phyloP scores from a whole-genome alignment of 1,284 basidiomycete genomes.

The Cutaneotrichosporon arboriforme region DNA sequence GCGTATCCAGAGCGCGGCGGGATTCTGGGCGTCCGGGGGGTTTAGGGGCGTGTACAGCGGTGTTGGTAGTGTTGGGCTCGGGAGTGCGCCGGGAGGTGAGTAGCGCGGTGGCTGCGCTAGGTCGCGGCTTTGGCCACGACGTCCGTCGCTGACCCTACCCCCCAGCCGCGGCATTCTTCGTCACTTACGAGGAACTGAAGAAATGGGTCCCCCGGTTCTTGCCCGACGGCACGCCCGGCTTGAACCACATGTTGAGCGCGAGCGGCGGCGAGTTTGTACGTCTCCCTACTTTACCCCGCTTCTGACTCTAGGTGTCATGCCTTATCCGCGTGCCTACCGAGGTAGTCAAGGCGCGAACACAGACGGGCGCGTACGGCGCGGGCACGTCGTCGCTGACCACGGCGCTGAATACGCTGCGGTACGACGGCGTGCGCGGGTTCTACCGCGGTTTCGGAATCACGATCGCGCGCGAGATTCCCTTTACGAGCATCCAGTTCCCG shows the following conservation, averaged over 20 bases:
- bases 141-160: conserved; percentile 7
- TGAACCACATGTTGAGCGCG: conserved; percentile 76
- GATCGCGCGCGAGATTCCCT: conserved; percentile 82
- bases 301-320: conserved; percentile 72
- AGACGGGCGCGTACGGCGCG: conserved; percentile 65
- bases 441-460: conserved; percentile 76
- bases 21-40: conserved; percentile 80
- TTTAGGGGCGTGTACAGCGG: conserved; percentile 91
- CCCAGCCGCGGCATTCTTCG: conserved; percentile 89
- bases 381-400: conserved; percentile 39
- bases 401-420: conserved; percentile 52
- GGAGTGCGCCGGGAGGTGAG: conserved; percentile 90
- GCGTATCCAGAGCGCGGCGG: conserved; percentile 83
- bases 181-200: conserved; percentile 88
- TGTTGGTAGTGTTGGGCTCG: conserved; percentile 88
- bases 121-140: neutral
- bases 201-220: conserved; percentile 54
- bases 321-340: conserved; percentile 90
- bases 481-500: conserved; percentile 96
- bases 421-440: conserved; percentile 63
- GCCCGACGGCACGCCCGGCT: conserved; percentile 56
- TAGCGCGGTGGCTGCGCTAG: conserved; percentile 8
- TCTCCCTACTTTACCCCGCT: conserved; percentile 9
- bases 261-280: conserved; percentile 74
- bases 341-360: conserved; percentile 80